A percentile compares a stretch with the other conserved stretches of the same genome.
Evolutionary conservation across 75 land plant genomes (phyloP).

Genomic region (Chamaecyparis obtusa): DNA sequence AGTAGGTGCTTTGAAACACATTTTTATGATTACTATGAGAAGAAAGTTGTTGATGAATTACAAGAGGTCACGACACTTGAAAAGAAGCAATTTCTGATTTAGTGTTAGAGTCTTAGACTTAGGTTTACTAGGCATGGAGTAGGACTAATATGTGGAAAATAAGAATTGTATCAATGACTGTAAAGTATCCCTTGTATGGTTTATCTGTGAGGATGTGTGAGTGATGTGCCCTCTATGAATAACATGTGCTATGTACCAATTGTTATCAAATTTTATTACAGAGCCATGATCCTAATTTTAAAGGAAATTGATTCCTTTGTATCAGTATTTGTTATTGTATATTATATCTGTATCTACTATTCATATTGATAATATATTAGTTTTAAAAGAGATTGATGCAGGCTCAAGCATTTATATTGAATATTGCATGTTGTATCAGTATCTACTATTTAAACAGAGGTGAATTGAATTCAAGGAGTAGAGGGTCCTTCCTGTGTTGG

Average conservation of each 20-base stretch:
- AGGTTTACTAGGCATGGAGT: no score
- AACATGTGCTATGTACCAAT: not conserved
- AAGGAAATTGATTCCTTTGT: not conserved
- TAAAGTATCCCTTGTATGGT: no score
- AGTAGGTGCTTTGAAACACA: not conserved
- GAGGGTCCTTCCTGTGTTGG: not conserved
- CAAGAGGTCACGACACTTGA: not conserved
- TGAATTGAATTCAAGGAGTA: not conserved
- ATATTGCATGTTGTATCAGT: not conserved
- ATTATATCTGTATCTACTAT: not conserved
- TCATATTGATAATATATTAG: not conserved
- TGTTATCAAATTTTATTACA: not conserved
- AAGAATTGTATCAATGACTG: not conserved
- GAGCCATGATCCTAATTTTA: not conserved
- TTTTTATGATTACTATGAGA: no score
- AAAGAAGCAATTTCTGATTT: not conserved
- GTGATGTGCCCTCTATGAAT: no score
- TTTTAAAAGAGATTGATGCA: not conserved
- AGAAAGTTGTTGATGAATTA: not conserved
- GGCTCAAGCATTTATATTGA: no score
- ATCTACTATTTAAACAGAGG: not conserved
- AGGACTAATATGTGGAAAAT: not conserved
- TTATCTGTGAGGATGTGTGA: no score
- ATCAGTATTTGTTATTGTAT: not conserved
- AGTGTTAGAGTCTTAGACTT: no score